Percentiles rank a stretch among this genome's conserved stretches.
Conservation (phyloP, 1,139 yeast genomes). For the Candida sojae region DNA sequence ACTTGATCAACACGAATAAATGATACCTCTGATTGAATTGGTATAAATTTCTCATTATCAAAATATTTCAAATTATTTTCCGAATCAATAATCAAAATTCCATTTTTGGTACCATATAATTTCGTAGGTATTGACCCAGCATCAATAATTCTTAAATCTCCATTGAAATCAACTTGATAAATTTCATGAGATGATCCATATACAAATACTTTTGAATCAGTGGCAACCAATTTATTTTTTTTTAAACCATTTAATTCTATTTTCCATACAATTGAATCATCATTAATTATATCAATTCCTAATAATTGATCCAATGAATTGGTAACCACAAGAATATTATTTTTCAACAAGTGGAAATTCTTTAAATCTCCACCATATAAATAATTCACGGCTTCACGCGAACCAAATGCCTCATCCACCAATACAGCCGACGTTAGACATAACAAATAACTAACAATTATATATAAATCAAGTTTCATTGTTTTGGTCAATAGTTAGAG, state of each 20-base stretch:
- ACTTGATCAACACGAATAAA: slow-evolving; percentile 10
- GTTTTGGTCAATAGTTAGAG: too few relatives aligned
- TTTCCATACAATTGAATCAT: slow-evolving; percentile 18
- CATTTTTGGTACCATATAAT: slow-evolving; percentile 12
- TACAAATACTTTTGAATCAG: slow-evolving; percentile 7
- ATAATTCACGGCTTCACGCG: slow-evolving; percentile 32
- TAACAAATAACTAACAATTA: slow-evolving; percentile 4
- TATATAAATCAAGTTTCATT: slow-evolving; percentile 4
- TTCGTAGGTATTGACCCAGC: slow-evolving; percentile 3
- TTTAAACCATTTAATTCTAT: slow-evolving; percentile 8
- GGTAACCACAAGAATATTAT: slow-evolving; percentile 23
- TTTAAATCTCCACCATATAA: slow-evolving; percentile 19
- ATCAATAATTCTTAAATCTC: slow-evolving; percentile 8
- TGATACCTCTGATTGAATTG: slow-evolving; percentile 5
- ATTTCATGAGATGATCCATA: slow-evolving; percentile 7
- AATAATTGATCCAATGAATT: slow-evolving; percentile 28
- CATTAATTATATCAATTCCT: slow-evolving; percentile 18
- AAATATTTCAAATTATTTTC: slow-evolving; percentile 15
- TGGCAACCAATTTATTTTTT: slow-evolving; percentile 1
- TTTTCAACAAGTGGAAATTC: slow-evolving; percentile 8
- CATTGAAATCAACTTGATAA: slow-evolving; percentile 11
- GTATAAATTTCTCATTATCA: not conserved
- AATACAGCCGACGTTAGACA: slow-evolving; percentile 19
- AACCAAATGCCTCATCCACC: slow-evolving; percentile 38
- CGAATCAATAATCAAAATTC: slow-evolving; percentile 20